Evolutionary conservation across 1,284 basidiomycete species (phyloP), one percentile per base, ranked within the genome.

Genomic region (Pisolithus thermaeus): DNA sequence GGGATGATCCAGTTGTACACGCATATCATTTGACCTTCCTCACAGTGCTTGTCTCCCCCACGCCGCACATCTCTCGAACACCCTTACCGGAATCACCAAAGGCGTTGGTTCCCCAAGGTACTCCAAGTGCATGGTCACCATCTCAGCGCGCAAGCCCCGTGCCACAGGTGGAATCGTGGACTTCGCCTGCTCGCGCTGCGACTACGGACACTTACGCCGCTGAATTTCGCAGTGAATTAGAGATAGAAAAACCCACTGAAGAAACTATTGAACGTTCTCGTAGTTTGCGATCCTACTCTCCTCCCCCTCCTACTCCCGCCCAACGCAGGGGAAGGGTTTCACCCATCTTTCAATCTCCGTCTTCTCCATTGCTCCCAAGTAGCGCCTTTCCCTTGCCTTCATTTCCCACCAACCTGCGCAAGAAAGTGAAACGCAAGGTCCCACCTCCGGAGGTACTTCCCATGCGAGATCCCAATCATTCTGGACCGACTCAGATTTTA

Each of bases 231-330:
- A 28, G 35, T 23, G 48, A 27, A 27, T 50, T 52, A 18, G 54
- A 48, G 27, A 28, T n/a, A 20, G 51, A 50, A 7, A 47, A 27
- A 1, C 16, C 25, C 38, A 35, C 39, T 11, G 7, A 7, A 9
- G 54, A 56, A 47, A 25, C 42, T 7, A 9, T 42, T 12, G 37
- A 36, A 28, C n/a, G 11, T 23, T n/a, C 37, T 3, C 27, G 30
- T 3, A 22, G 20, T 1, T 50, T 52, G 8, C 61, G 59, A 20
- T 44, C 46, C 20, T 36, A 3, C 43, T 65, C 64, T 38, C 49
- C 57, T 42, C 67, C 54, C 38, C 61, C 65, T 22, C 67, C 67
- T 40, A 66, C 66, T 5, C 67, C 67, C 12, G 59, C 67, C 3
- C 64, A 67, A 49, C 59, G 63, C 40, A 47, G 49, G 7, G 57